phyloP scores from a whole-genome alignment of 768 basidiomycete genomes.

The Holtermannia corniformis region DNA sequence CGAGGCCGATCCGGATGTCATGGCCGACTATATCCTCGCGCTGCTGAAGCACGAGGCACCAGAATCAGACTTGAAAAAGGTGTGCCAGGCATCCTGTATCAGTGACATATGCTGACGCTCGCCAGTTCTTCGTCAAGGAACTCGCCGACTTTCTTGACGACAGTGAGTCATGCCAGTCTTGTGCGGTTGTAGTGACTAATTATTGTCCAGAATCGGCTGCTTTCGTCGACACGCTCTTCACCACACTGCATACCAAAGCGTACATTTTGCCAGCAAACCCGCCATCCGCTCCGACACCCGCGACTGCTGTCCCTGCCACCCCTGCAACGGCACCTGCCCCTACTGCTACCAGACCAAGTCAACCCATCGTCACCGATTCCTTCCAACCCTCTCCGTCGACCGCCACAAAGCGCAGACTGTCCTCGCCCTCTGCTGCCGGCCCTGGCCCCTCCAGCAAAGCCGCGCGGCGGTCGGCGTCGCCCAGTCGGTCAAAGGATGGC shows the following conservation, averaged over 20 bases:
- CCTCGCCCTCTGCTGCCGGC: background rate
- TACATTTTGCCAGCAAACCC: constrained; percentile 5
- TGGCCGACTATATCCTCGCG: constrained; percentile 90
- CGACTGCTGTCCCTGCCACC: no score
- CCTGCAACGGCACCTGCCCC: no score
- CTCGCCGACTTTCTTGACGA: constrained; percentile 89
- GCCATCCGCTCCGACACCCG: constrained; percentile 2
- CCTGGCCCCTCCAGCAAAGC: background rate
- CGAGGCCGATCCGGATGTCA: constrained; percentile 87
- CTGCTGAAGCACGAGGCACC: constrained; percentile 79
- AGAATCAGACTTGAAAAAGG: constrained; percentile 70
- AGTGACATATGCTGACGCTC: constrained; percentile 4
- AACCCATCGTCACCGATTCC: background rate
- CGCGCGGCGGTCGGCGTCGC: background rate
- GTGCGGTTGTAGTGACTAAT: background rate
- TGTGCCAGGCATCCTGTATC: constrained; percentile 34
- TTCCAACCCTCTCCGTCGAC: background rate
- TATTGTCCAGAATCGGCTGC: constrained; percentile 51
- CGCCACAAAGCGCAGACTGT: background rate
- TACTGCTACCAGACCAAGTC: background rate
- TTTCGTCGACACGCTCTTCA: constrained; percentile 81
- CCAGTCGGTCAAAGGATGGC: background rate
- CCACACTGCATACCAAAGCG: constrained; percentile 49
- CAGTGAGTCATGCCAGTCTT: no score
- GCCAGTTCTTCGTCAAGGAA: constrained; percentile 51